Base-by-base conservation (phyloP, 2,329 filamentous ascomycete species). In the Colletotrichum sp. region DNA sequence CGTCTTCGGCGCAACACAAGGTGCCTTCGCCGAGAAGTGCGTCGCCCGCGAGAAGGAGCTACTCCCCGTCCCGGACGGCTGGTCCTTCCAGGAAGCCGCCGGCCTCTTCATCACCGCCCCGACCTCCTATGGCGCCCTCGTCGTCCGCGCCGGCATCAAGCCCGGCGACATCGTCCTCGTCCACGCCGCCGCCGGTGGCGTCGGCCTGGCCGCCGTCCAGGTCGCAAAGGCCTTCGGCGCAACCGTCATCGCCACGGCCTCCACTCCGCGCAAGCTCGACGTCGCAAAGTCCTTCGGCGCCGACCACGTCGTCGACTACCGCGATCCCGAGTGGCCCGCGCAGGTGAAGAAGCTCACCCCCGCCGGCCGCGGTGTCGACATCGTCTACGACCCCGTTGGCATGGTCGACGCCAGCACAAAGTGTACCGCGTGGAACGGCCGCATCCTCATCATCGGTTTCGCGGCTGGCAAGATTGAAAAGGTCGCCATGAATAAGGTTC, bases 341-440 rank as follows among this genome's bases (percentile, higher is more conserved):
- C 84, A 92, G 76, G 95, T 98, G 64, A 94, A 94, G 87, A 92
- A 91, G 79, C 85, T 99, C 74, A 96, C 94, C 6, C 95, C 94
- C 0, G 91, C 92, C 77, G 91, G 91, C 2, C 84, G 87, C 60
- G 92, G 96, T 13, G 96, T 98, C 21, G 96, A 99, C 84, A 95
- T 99, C 67, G 96, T 99, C 26, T 99, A 95, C 86, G 96, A 99
- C 84, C 96, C 96, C 15, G 96, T 99, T 2, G 96, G 96, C 1
- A 87, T 98, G 82, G 95, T 98, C 66, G 95, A 98, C 79, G 90
- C 92, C 82, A 95, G 93, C 79, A 94, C 96, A 79, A 98, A 98
- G 86, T 98, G 96, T 86, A 95, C 94, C 5, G 94, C 95, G 5
- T 99, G 96, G 96, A 98, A 98, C 84, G 96, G 95, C 2, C 91